Conservation (phyloP, 169 alveolate species). For the Perkinsus olseni region DNA sequence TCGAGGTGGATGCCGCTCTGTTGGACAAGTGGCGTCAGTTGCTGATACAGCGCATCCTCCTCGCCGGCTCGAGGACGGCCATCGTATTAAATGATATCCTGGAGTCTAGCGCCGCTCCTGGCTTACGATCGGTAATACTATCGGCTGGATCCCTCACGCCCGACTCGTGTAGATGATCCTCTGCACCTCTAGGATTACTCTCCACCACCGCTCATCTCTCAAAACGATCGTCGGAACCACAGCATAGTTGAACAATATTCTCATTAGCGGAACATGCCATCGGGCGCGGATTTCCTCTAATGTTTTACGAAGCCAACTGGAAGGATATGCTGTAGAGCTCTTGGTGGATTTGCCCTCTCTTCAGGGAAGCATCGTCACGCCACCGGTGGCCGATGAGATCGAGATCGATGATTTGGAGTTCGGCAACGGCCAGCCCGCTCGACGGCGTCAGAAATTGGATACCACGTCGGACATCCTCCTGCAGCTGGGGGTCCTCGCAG, state of each 20-base stretch:
- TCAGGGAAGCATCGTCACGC: not conserved
- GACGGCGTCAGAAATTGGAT: not conserved
- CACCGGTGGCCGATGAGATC: not conserved
- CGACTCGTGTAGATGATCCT: too few relatives aligned
- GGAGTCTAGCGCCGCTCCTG: not conserved
- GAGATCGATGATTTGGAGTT: not conserved
- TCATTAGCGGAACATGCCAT: too few relatives aligned
- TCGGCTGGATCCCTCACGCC: too few relatives aligned
- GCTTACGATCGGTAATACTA: not conserved
- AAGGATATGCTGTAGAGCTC: not conserved
- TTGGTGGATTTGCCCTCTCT: not conserved
- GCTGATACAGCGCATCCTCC: conserved; percentile 19
- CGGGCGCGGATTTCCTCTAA: too few relatives aligned
- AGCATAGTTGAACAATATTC: too few relatives aligned
- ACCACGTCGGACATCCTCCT: not conserved
- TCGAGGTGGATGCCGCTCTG: conserved; percentile 17
- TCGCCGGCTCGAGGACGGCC: conserved; percentile 34
- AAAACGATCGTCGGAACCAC: too few relatives aligned
- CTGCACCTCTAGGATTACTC: too few relatives aligned
- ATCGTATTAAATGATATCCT: conserved; percentile 29
- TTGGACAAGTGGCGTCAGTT: conserved; percentile 18
- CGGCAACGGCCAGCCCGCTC: not conserved
- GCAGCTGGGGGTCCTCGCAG: not conserved
- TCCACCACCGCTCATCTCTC: too few relatives aligned
- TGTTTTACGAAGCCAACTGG: too few relatives aligned